Conservation (phyloP, 495 filamentous ascomycete species). For the Hyphodiscus hymeniophilus region DNA sequence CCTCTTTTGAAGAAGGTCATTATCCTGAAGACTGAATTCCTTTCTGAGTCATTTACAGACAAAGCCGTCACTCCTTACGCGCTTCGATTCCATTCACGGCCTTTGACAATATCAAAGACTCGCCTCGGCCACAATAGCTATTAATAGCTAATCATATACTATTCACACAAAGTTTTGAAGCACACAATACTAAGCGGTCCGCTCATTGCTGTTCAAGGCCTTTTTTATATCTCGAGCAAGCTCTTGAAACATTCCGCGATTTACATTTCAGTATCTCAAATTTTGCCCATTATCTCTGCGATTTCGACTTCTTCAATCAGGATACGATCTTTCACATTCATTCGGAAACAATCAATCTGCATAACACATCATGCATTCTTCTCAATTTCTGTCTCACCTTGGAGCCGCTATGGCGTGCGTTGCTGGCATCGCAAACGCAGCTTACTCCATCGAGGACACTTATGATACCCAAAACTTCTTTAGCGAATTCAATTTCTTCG, state of each 20-base stretch:
- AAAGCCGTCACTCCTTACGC: constrained; percentile 11
- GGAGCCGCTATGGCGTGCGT: constrained; percentile 7
- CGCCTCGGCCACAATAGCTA: neutral
- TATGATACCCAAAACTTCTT: constrained; percentile 50
- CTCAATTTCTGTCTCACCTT: constrained; percentile 7
- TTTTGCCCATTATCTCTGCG: neutral
- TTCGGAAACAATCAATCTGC: neutral
- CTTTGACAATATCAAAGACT: constrained; percentile 2
- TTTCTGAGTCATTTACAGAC: neutral
- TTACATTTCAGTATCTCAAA: neutral
- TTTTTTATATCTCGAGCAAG: constrained; percentile 1
- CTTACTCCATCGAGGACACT: constrained; percentile 29
- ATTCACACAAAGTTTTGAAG: neutral
- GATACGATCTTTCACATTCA: neutral
- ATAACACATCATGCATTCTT: constrained; percentile 8
- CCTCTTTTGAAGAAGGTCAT: neutral
- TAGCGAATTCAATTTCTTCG: constrained; percentile 46
- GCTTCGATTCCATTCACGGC: constrained; percentile 1
- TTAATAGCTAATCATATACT: neutral
- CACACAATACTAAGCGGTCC: neutral
- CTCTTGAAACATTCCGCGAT: neutral
- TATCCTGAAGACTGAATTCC: neutral
- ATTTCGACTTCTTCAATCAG: neutral
- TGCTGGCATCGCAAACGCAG: constrained; percentile 11
- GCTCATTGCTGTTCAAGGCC: neutral